These are phyloP conservation scores for Conticribra guillardii DNA, from an alignment of 108 stramenopile genomes.

Conservation along the genomic window DNA sequence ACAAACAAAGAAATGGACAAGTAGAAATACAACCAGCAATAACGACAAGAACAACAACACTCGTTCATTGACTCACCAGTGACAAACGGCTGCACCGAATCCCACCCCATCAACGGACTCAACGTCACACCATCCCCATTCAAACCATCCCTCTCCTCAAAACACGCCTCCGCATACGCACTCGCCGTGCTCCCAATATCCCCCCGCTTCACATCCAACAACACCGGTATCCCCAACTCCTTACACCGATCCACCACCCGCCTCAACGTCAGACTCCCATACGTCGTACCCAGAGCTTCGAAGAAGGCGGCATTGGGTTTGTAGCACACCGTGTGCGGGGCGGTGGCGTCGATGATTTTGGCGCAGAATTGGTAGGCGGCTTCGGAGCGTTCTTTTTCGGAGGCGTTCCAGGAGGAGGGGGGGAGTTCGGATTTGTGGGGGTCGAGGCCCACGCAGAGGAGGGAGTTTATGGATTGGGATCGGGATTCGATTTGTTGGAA, in stretches of 20 bases:
- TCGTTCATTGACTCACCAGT: constrained; percentile 74
- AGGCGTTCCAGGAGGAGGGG: constrained; percentile 26
- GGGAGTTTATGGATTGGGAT: constrained; percentile 68
- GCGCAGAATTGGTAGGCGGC: constrained; percentile 91
- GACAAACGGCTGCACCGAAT: constrained; percentile 95
- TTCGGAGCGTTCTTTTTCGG: constrained; percentile 60
- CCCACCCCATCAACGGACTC: constrained; percentile 96
- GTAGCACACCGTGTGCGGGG: constrained; percentile 83
- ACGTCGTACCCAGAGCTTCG: constrained; percentile 87
- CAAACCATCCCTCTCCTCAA: constrained; percentile 61
- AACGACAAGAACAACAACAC: no score
- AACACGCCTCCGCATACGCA: constrained; percentile 94
- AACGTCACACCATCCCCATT: constrained; percentile 94
- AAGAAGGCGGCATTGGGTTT: constrained; percentile 99
- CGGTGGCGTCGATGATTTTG: constrained; percentile 90
- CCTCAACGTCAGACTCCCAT: constrained; percentile 74
- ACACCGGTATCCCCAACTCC: constrained; percentile 72
- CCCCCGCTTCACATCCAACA: constrained; percentile 97
- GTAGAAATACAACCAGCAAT: no score
- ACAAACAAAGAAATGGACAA: background rate
- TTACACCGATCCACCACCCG: constrained; percentile 77
- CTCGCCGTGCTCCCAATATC: constrained; percentile 96
- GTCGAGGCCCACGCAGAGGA: constrained; percentile 97
- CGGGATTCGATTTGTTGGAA: constrained; percentile 38
- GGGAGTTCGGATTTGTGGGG: constrained; percentile 84